Evolutionary conservation across 805 yeast genomes (phyloP).

Genomic region (Pichia deserticola): DNA sequence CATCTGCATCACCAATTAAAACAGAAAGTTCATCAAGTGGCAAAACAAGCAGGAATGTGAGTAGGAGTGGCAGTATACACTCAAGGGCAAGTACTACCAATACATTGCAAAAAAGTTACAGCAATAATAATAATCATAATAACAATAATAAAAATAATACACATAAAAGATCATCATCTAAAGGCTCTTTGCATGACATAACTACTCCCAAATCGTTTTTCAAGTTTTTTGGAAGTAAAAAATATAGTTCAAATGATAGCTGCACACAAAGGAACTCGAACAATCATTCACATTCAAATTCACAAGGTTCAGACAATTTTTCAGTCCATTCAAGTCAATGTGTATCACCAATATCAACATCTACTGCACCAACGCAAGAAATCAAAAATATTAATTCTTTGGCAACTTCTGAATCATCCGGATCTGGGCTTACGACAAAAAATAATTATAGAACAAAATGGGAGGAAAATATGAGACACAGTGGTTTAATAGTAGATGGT

Average conservation of each 20-base stretch:
- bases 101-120: not conserved
- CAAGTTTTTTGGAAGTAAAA: constrained; percentile 21
- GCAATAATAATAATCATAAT: not conserved
- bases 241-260: not conserved
- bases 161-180: constrained; percentile 23
- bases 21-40: not conserved
- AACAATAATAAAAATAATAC: constrained; percentile 18
- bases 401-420: not conserved
- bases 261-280: not conserved
- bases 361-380: not conserved
- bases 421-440: not conserved
- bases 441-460: not conserved
- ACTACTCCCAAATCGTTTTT: constrained; percentile 25
- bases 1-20: not conserved
- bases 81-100: constrained; percentile 3
- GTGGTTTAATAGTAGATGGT: not conserved
- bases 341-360: not conserved
- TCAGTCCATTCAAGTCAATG: not conserved
- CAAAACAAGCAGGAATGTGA: not conserved
- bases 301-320: constrained; percentile 4
- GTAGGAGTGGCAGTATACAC: constrained; percentile 6
- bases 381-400: not conserved
- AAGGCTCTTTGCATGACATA: constrained; percentile 23
- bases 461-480: not conserved
- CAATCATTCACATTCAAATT: constrained; percentile 2